Evolutionary conservation across 2,329 filamentous ascomycete species (phyloP), one percentile per base, ranked within the genome.

Genomic region (Onygenales sp.): DNA sequence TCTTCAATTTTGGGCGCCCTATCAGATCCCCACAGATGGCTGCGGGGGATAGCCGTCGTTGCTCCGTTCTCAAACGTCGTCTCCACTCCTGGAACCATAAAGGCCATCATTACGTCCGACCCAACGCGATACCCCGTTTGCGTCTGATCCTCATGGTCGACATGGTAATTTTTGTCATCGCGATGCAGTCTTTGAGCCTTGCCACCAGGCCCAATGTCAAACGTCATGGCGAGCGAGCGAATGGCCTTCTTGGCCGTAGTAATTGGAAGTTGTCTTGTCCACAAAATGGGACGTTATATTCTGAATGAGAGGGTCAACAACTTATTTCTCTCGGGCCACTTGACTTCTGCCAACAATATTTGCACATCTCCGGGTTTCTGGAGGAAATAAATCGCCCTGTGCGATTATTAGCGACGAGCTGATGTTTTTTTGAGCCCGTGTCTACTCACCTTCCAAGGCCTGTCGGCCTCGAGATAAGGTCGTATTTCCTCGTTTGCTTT

Each of bases 31-130:
- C 72, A 74, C 3, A 71, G 60, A 54, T 74, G 72, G 9, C 66
- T 70, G 5, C 66, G 65, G 0, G 71, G 71, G 40, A 74, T 73
- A 1, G 66, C 68, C n/a, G 71, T 59, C 0, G 71, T 74, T 1
- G 70, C 71, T 0, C 72, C 71, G 44, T 74, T 74, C 40, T 70
- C 67, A 14, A 62, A 64, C 1, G 70, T 73, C 0, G 69, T 73
- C 59, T 65, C 72, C 3, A 67, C 70, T 52, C 70, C 56, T 1
- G 71, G 69, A 2, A 65, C 67, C n/a, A 69, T 64, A 47, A 69
- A 71, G 13, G 67, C 68, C 6, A 71, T 60, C 67, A 72, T 68
- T 13, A 68, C 36, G 2, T 39, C 36, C 13, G 13, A 39, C 13
- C 36, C 36, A 9, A 39, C 36, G 9, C 36, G 36, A n/a, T 39